Percentiles rank a stretch among this genome's conserved stretches.
These are phyloP conservation scores for Aspergillus quadrilineatus DNA, from an alignment of 2,329 filamentous ascomycete genomes.

Conservation along the genomic window DNA sequence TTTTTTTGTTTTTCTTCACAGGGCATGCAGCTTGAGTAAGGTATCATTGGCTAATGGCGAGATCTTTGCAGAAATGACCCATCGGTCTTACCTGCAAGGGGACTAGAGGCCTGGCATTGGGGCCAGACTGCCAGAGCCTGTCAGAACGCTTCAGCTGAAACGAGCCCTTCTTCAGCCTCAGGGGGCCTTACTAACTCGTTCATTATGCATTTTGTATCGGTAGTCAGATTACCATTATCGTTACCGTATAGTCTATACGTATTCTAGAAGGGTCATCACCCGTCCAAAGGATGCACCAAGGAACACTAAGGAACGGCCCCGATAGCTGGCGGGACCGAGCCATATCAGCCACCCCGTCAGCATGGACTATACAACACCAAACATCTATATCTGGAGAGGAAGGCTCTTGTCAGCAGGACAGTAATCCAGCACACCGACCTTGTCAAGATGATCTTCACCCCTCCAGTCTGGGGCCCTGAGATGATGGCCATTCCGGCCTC, in stretches of 20 bases:
- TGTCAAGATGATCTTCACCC: background rate
- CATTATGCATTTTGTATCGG: too few relatives aligned
- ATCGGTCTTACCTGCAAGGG: background rate
- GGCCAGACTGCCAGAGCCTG: background rate
- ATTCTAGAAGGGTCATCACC: too few relatives aligned
- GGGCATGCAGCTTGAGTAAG: too few relatives aligned
- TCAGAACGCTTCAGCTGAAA: too few relatives aligned
- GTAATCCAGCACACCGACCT: background rate
- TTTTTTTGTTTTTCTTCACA: background rate
- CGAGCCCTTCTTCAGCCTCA: background rate
- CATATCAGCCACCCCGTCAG: background rate
- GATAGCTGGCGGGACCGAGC: background rate
- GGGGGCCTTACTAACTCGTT: too few relatives aligned
- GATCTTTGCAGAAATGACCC: background rate
- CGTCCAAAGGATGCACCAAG: background rate
- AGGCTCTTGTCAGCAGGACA: background rate
- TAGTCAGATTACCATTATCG: too few relatives aligned
- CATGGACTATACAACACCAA: background rate
- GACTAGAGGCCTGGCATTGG: background rate
- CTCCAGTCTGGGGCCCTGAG: background rate
- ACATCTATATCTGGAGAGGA: background rate
- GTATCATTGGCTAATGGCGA: background rate
- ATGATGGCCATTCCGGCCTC: background rate
- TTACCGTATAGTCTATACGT: too few relatives aligned
- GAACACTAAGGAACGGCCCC: background rate